These are phyloP conservation scores for Cokeromyces recurvatus DNA, from an alignment of 371 early-diverging fungal species.

Conservation along the genomic window DNA sequence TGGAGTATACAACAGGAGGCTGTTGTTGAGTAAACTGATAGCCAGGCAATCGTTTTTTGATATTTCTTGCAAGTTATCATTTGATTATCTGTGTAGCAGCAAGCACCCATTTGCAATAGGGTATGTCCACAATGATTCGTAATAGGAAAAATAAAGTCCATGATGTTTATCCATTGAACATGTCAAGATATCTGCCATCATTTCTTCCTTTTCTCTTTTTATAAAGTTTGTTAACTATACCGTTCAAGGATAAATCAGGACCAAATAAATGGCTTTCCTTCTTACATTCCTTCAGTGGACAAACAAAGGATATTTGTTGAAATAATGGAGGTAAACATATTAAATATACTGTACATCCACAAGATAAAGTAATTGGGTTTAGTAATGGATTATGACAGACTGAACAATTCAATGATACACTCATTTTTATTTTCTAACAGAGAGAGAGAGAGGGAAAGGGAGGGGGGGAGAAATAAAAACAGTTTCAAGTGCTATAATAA, in stretches of 20 bases:
- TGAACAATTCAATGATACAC: conserved; percentile 23
- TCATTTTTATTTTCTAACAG: too few relatives aligned
- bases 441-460: too few relatives aligned
- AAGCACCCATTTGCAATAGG: conserved; percentile 60
- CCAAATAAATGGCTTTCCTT: conserved; percentile 29
- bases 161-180: conserved; percentile 56
- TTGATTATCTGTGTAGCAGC: conserved; percentile 12
- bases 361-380: conserved; percentile 42
- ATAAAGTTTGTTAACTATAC: background rate
- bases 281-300: conserved; percentile 23
- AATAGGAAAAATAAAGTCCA: conserved; percentile 51
- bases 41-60: conserved; percentile 20
- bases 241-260: conserved; percentile 8
- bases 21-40: conserved; percentile 23
- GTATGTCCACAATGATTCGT: conserved; percentile 72
- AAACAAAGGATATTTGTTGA: conserved; percentile 19
- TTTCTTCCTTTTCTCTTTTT: background rate
- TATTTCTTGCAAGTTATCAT: conserved; percentile 18
- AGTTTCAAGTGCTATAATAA: too few relatives aligned
- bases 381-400: conserved; percentile 27
- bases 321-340: conserved; percentile 32
- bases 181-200: conserved; percentile 39
- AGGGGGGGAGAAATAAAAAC: too few relatives aligned
- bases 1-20: background rate
- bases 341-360: conserved; percentile 42